These are phyloP conservation scores for Coccomyxa sp. DNA, from an alignment of 139 green algal species.

Conservation along the genomic window DNA sequence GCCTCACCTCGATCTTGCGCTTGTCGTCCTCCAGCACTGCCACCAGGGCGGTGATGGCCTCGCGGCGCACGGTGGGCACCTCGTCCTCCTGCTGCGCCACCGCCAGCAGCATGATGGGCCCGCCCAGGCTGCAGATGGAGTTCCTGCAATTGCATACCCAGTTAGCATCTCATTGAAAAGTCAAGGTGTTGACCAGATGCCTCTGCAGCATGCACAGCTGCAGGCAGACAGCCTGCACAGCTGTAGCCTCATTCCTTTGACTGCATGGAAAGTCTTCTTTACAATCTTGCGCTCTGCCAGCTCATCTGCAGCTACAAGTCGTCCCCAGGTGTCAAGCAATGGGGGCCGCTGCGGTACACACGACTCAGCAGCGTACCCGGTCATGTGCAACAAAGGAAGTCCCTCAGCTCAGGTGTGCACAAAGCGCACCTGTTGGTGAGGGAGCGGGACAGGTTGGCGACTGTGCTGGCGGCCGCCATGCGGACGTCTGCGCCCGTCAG, in stretches of 20 bases:
- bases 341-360: too few species aligned
- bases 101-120: neutral
- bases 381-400: too few species aligned
- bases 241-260: too few species aligned
- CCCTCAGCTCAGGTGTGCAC: too few species aligned
- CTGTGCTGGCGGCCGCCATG: neutral
- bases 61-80: neutral
- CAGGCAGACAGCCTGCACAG: too few species aligned
- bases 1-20: neutral
- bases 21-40: neutral
- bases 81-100: neutral
- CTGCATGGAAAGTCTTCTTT: too few species aligned
- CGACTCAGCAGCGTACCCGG: too few species aligned
- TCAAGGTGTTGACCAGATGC: neutral
- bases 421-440: neutral
- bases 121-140: neutral
- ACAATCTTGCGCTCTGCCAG: too few species aligned
- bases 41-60: neutral
- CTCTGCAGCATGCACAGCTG: neutral
- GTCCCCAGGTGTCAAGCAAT: too few species aligned
- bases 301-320: too few species aligned
- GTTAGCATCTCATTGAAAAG: neutral
- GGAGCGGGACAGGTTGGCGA: constrained; percentile 1
- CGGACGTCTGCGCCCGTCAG: neutral
- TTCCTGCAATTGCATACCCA: neutral